A percentile compares a stretch with the other conserved stretches of the same genome.
These are phyloP conservation scores for Suhomyces prunicola DNA, from an alignment of 805 yeast species.

Conservation along the genomic window DNA sequence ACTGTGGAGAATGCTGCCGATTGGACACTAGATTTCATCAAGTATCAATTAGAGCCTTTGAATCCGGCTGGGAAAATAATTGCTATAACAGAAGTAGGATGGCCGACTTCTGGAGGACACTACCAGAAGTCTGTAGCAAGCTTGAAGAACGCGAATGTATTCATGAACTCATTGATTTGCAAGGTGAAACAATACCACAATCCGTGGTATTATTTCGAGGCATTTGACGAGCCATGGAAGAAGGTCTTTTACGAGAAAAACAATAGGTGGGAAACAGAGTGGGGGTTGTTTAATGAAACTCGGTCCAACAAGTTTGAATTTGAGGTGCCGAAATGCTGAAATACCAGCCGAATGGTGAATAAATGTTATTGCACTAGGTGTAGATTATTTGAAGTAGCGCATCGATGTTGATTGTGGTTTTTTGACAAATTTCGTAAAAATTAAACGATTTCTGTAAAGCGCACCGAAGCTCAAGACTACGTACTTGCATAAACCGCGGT, in stretches of 20 bases:
- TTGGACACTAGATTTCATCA: constrained; percentile 52
- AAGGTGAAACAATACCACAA: constrained; percentile 30
- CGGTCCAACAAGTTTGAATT: constrained; percentile 43
- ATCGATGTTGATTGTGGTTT: background rate
- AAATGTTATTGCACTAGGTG: background rate
- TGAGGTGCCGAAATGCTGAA: background rate
- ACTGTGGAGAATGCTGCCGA: constrained; percentile 42
- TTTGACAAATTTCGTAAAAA: background rate
- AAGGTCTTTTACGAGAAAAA: constrained; percentile 45
- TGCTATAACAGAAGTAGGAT: constrained; percentile 62
- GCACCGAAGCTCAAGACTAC: background rate
- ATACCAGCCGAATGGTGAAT: background rate
- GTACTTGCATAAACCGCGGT: background rate
- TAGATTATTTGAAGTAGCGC: background rate
- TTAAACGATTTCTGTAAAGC: background rate
- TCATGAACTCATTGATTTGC: constrained; percentile 54
- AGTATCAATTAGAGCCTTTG: constrained; percentile 41
- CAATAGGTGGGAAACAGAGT: constrained; percentile 62
- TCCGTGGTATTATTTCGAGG: constrained; percentile 64
- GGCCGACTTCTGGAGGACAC: constrained; percentile 66
- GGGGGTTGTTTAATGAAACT: constrained; percentile 60
- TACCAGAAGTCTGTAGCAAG: constrained; percentile 48
- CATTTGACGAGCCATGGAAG: constrained; percentile 75
- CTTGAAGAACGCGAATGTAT: constrained; percentile 39
- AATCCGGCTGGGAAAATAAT: constrained; percentile 28